phyloP scores from a whole-genome alignment of 73 alveolate genomes.

The Tetrahymena malaccensis region DNA sequence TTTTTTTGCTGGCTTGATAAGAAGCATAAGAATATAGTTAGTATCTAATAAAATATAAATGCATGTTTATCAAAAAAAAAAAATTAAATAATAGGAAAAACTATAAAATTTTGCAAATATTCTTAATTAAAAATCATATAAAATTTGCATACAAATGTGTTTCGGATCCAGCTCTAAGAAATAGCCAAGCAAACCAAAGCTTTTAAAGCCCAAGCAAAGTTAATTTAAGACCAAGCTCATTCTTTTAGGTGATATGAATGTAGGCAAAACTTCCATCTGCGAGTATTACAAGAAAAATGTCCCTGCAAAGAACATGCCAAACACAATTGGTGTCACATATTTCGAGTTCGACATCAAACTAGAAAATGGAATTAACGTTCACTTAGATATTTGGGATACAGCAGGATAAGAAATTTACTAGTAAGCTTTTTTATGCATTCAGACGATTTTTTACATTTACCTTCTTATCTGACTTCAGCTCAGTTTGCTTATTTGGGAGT shows the following conservation, averaged over 20 bases:
- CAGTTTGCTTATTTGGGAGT: no score
- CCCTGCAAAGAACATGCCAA: not conserved
- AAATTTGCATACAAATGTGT: not conserved
- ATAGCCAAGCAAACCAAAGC: not conserved
- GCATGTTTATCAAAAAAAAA: not conserved
- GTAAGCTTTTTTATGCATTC: not conserved
- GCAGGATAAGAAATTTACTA: not conserved
- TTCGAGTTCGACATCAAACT: not conserved
- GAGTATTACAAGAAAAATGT: not conserved
- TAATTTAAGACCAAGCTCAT: not conserved
- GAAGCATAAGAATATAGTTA: not conserved
- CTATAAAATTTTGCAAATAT: not conserved
- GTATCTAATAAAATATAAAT: not conserved
- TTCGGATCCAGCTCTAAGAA: not conserved
- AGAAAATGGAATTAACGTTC: not conserved
- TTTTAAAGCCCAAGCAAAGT: not conserved
- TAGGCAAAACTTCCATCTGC: not conserved
- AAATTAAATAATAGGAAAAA: not conserved
- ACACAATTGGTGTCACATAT: not conserved
- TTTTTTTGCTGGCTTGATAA: not conserved
- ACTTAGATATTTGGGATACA: not conserved
- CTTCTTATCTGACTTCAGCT: not conserved
- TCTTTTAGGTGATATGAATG: not conserved
- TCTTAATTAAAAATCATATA: not conserved
- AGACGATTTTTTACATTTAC: not conserved